Base-by-base conservation (phyloP, 1,139 yeast genomes). In the Pichia sp. region DNA sequence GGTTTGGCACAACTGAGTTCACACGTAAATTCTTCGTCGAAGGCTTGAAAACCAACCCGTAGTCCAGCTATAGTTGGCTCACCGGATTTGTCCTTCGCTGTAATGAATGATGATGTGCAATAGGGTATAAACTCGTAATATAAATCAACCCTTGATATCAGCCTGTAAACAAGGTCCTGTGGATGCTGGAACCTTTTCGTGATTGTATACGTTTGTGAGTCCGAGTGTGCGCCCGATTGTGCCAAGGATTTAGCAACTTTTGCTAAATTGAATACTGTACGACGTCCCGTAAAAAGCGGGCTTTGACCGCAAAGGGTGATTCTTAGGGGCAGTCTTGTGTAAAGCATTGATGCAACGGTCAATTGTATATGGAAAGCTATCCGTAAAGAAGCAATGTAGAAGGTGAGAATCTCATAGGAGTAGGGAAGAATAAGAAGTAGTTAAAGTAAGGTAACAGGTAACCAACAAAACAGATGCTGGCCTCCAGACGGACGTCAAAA, bases 121-220 rank as follows among this genome's bases (percentile, higher is more conserved):
- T 84, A 88, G 0, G 98, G 98, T 15, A 91, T 77, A 52, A 88
- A 91, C 44, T 78, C 69, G 22, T 72, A 65, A 57, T 91, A 91
- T 32, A 69, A 60, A 16, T 74, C 71, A 2, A 91, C 93, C 39
- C 81, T 78, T 1, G 93, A 71, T 1, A 91, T 86, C 2, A 86
- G 77, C 6, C 69, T 61, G 54, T 77, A 83, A 42, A 84, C 65
- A 19, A 69, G 58, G 12, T 56, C 45, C 2, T 77, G 74, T 0
- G 82, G 66, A 38, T 74, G 72, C 22, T 66, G 60, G 31, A 72
- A 56, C 49, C 55, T 48, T 56, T 51, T 55, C 16, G 38, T 41
- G 11, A 58, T 49, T 2, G 50, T 40, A 32, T 56, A 57, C 13
- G 46, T 40, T 32, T 53, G 58, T n/a, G n/a, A n/a, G n/a, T n/a